Conservation (phyloP, 2,329 filamentous ascomycete genomes). For the Fusarium pilosicola region DNA sequence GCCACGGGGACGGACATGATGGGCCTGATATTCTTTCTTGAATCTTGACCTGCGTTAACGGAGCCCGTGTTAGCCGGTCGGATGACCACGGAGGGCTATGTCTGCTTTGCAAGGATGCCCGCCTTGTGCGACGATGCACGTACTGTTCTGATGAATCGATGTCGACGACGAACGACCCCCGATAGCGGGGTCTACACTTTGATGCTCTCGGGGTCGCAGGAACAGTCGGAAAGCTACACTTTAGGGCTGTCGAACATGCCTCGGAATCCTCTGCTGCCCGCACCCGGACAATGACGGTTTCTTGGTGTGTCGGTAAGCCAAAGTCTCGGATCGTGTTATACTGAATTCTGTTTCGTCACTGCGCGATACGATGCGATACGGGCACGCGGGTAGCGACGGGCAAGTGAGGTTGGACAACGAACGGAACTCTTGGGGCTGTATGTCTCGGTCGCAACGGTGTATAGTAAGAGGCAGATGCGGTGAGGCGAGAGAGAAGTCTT, state of each 20-base stretch:
- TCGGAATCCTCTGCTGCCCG: slow-evolving; percentile 49
- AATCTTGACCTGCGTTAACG: slow-evolving; percentile 37
- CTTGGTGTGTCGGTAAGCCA: slow-evolving; percentile 32
- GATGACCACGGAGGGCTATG: slow-evolving; percentile 35
- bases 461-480: slow-evolving; percentile 35
- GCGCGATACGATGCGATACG: slow-evolving; percentile 25
- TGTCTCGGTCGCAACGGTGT: slow-evolving; percentile 45
- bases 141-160: slow-evolving; percentile 52
- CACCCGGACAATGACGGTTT: slow-evolving; percentile 44
- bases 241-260: slow-evolving; percentile 51
- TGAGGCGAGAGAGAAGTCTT: slow-evolving; percentile 32
- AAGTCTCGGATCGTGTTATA: slow-evolving; percentile 27
- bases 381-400: slow-evolving; percentile 36
- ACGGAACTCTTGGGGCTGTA: slow-evolving; percentile 40
- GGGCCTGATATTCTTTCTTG: slow-evolving; percentile 52
- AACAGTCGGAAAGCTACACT: slow-evolving; percentile 48
- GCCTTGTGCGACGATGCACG: slow-evolving; percentile 52
- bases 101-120: slow-evolving; percentile 38
- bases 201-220: slow-evolving; percentile 42
- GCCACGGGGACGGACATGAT: slow-evolving; percentile 66
- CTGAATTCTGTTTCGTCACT: slow-evolving; percentile 28
- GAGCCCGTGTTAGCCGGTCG: slow-evolving; percentile 34
- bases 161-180: slow-evolving; percentile 45
- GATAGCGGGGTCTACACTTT: slow-evolving; percentile 40
- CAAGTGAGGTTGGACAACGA: slow-evolving; percentile 38